phyloP scores from a whole-genome alignment of 2,329 filamentous ascomycete species.

The Botrytis hyacinthi region DNA sequence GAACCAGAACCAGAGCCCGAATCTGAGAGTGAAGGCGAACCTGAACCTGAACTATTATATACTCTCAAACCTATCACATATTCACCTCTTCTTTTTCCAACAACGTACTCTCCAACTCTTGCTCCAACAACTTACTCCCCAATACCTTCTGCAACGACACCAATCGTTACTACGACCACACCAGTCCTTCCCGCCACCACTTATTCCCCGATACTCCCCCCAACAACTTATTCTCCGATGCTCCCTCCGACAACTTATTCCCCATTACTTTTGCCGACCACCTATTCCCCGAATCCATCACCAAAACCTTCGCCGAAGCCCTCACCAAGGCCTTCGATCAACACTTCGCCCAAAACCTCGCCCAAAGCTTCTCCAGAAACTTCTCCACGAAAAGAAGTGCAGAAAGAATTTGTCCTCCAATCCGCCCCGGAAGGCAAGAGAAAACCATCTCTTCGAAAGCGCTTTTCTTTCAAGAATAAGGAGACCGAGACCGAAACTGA shows the following conservation, averaged over 20 bases:
- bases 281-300: not conserved
- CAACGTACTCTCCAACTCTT: slow-evolving; percentile 22
- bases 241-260: not conserved
- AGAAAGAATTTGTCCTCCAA: slow-evolving; percentile 2
- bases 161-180: not conserved
- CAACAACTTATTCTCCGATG: not conserved
- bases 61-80: slow-evolving; percentile 38
- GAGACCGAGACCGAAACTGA: slow-evolving; percentile 27
- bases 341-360: not conserved
- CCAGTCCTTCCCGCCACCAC: not conserved
- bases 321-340: not conserved
- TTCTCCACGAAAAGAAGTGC: not conserved
- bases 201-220: not conserved
- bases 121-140: slow-evolving; percentile 22
- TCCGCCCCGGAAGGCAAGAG: slow-evolving; percentile 29
- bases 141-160: slow-evolving; percentile 14
- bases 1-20: slow-evolving; percentile 23
- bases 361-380: not conserved
- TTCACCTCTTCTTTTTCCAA: slow-evolving; percentile 33
- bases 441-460: slow-evolving; percentile 34
- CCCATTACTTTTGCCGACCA: slow-evolving; percentile 3
- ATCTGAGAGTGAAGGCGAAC: slow-evolving; percentile 19
- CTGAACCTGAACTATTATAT: slow-evolving; percentile 30
- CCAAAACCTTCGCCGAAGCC: not conserved
- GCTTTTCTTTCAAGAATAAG: slow-evolving; percentile 36